phyloP scores from a whole-genome alignment of 2,329 filamentous ascomycete species.

The Trichoderma sp. region DNA sequence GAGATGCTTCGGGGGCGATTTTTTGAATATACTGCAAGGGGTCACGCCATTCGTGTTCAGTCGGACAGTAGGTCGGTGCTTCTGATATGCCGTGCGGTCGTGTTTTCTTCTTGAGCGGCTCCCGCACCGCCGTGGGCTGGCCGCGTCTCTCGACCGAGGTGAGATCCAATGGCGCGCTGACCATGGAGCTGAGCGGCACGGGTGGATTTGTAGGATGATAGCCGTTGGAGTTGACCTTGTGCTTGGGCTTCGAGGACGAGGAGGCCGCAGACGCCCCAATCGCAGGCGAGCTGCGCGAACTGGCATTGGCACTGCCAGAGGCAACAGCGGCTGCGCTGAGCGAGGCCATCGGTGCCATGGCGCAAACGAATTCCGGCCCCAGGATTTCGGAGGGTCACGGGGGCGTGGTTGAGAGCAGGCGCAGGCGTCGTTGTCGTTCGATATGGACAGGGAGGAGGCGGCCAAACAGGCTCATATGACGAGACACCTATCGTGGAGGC shows the following conservation, averaged over 20 bases:
- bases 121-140: conserved; percentile 73
- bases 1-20: conserved; percentile 80
- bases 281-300: conserved; percentile 55
- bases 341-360: conserved; percentile 45
- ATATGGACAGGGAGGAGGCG: not conserved
- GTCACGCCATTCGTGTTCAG: conserved; percentile 91
- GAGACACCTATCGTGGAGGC: conserved; percentile 24
- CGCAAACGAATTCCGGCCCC: conserved; percentile 24
- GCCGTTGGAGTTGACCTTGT: conserved; percentile 56
- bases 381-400: conserved; percentile 5
- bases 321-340: conserved; percentile 39
- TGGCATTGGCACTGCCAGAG: conserved; percentile 48
- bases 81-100: conserved; percentile 85
- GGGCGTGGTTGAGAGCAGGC: conserved; percentile 20
- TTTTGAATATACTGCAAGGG: conserved; percentile 92
- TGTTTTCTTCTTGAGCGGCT: conserved; percentile 73
- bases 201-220: conserved; percentile 54
- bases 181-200: conserved; percentile 57
- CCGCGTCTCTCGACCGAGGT: conserved; percentile 90
- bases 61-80: conserved; percentile 87
- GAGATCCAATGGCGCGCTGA: conserved; percentile 71
- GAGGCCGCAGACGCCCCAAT: conserved; percentile 39
- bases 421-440: conserved; percentile 5
- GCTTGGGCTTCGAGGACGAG: conserved; percentile 49
- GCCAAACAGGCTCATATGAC: conserved; percentile 19